Percentiles rank a stretch among this genome's conserved stretches.
Evolutionary conservation across 2,329 filamentous ascomycete genomes (phyloP).

Genomic region (Raffaelea arxii): DNA sequence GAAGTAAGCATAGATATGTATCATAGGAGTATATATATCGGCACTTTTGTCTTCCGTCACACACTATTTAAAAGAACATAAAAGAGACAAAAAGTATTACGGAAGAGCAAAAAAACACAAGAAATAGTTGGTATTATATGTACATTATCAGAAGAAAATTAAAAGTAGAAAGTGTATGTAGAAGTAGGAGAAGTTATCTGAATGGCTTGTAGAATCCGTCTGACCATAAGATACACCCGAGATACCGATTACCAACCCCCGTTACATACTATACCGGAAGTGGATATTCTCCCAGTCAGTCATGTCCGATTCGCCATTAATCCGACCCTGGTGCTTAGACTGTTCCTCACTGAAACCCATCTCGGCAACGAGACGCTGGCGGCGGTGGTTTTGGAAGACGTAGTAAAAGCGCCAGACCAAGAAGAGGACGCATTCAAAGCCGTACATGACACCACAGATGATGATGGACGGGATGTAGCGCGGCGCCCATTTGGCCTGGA

Average conservation of each 20-base stretch:
- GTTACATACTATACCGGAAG: slow-evolving; percentile 8
- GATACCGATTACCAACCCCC: not conserved
- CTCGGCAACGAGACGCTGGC: slow-evolving; percentile 3
- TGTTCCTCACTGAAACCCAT: slow-evolving; percentile 5
- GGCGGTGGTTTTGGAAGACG: slow-evolving; percentile 5
- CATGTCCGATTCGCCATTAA: slow-evolving; percentile 11
- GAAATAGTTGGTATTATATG: not conserved
- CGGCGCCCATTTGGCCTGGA: slow-evolving; percentile 8
- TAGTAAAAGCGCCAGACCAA: slow-evolving; percentile 8
- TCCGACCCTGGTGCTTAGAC: slow-evolving; percentile 6
- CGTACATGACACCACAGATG: slow-evolving; percentile 9
- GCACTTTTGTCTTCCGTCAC: not conserved
- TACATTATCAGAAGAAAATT: not conserved
- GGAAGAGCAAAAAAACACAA: not conserved
- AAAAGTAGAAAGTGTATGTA: no score
- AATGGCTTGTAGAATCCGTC: not conserved
- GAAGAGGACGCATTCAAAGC: slow-evolving; percentile 6
- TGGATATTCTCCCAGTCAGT: slow-evolving; percentile 10
- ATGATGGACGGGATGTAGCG: slow-evolving; percentile 9
- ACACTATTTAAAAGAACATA: not conserved
- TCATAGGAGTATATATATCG: not conserved
- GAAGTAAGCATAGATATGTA: not conserved
- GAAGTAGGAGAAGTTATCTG: not conserved
- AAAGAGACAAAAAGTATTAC: not conserved
- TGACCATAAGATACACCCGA: not conserved